phyloP scores from a whole-genome alignment of 129 eudicot genomes.

The Solidago caesia region DNA sequence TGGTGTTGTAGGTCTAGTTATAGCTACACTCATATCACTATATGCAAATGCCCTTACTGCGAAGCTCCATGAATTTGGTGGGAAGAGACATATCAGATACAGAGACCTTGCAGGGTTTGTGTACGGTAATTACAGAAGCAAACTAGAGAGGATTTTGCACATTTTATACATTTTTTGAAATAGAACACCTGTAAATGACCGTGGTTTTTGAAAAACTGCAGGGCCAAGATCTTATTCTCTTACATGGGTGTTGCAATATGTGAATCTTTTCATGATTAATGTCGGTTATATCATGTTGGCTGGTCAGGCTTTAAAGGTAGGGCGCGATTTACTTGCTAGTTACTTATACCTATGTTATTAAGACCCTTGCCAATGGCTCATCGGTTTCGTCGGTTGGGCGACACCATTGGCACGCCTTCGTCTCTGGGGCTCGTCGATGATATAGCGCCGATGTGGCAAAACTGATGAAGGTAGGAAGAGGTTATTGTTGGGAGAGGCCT shows the following conservation, averaged over 20 bases:
- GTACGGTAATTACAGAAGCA: constrained; percentile 45
- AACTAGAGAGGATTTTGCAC: not conserved
- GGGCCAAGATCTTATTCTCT: constrained; percentile 75
- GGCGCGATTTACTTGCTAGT: not conserved
- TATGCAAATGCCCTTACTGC: constrained; percentile 81
- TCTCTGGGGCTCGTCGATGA: too few relatives aligned
- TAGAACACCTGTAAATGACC: constrained; percentile 15
- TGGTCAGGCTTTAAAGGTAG: constrained; percentile 87
- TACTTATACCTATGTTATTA: too few relatives aligned
- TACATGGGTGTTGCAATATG: constrained; percentile 86
- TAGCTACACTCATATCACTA: constrained; percentile 64
- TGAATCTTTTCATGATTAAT: constrained; percentile 89
- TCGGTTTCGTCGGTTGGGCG: too few relatives aligned
- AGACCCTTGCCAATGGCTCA: too few relatives aligned
- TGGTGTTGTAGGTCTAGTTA: constrained; percentile 72
- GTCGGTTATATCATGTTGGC: constrained; percentile 80
- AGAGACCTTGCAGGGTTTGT: constrained; percentile 92
- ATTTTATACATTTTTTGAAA: constrained; percentile 1
- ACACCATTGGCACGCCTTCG: too few relatives aligned
- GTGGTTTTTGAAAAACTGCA: constrained; percentile 30
- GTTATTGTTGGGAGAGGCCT: too few relatives aligned
- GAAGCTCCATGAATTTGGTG: constrained; percentile 85
- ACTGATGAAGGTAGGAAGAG: too few relatives aligned
- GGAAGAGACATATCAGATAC: constrained; percentile 90
- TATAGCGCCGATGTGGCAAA: too few relatives aligned